Percentiles rank a stretch among this genome's conserved stretches.
Evolutionary conservation across 495 filamentous ascomycete species (phyloP).

Genomic region (Penicillium dipodomyicola): DNA sequence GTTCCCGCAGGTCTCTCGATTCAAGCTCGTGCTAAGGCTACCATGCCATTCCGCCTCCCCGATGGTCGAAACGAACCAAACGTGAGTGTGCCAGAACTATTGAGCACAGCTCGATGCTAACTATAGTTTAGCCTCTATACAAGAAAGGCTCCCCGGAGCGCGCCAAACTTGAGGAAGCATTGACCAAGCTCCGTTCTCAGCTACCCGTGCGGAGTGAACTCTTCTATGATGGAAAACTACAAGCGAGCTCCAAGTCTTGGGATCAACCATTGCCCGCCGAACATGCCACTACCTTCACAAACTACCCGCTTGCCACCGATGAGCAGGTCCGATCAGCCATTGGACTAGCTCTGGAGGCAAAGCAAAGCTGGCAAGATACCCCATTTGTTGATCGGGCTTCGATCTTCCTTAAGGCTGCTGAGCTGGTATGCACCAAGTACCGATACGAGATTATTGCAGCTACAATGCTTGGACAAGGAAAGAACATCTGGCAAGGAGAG

Average conservation of each 20-base stretch:
- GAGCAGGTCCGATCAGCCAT: conserved; percentile 72
- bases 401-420: conserved; percentile 90
- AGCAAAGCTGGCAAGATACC: conserved; percentile 74
- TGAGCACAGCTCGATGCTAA: background rate
- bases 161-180: conserved; percentile 59
- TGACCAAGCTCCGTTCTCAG: conserved; percentile 52
- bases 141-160: conserved; percentile 70
- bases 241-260: conserved; percentile 26
- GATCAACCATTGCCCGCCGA: conserved; percentile 71
- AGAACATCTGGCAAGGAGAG: conserved; percentile 97
- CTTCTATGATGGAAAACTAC: conserved; percentile 59
- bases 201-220: conserved; percentile 43
- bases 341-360: conserved; percentile 74
- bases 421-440: conserved; percentile 84
- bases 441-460: conserved; percentile 90
- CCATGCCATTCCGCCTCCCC: conserved; percentile 36
- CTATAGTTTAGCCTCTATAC: conserved; percentile 61
- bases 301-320: conserved; percentile 69
- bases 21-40: conserved; percentile 32
- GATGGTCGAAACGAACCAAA: conserved; percentile 40
- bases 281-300: conserved; percentile 66
- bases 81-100: conserved; percentile 22
- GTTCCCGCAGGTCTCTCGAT: conserved; percentile 11
- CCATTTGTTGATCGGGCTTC: conserved; percentile 87
- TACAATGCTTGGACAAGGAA: conserved; percentile 93